Conservation (phyloP, 164 flowering plant species). For the Magnolia sinica region DNA sequence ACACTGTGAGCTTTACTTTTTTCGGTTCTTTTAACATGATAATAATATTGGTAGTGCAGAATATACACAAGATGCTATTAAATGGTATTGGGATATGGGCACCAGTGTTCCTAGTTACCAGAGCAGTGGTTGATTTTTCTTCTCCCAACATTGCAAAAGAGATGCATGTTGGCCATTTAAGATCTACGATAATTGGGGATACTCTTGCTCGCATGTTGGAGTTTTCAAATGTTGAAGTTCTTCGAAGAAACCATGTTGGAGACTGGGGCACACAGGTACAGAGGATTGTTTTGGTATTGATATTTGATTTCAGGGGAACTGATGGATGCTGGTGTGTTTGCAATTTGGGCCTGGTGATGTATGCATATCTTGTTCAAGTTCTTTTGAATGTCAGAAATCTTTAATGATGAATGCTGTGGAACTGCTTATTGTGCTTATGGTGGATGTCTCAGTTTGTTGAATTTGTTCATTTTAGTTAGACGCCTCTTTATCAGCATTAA, state of each 20-base stretch:
- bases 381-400: no score
- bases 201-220: conserved; percentile 91
- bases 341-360: no score
- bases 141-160: conserved; percentile 98
- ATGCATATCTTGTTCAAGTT: no score
- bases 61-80: conserved; percentile 72
- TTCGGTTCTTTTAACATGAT: neutral
- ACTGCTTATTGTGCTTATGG: no score
- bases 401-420: no score
- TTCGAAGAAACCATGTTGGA: conserved; percentile 94
- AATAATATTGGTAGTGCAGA: conserved; percentile 41
- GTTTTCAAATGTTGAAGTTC: conserved; percentile 85
- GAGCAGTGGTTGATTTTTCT: conserved; percentile 91
- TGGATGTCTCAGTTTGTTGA: no score
- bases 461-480: no score
- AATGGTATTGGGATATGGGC: conserved; percentile 83
- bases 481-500: no score
- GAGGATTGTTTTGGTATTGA: neutral
- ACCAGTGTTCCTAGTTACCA: conserved; percentile 58
- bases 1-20: neutral
- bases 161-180: conserved; percentile 97
- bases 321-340: no score
- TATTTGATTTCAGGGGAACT: neutral
- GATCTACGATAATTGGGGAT: conserved; percentile 96
- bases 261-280: conserved; percentile 99